A percentile compares a stretch with the other conserved stretches of the same genome.
These are phyloP conservation scores for Lachnellula hyalina DNA, from an alignment of 2,329 filamentous ascomycete species.

Conservation along the genomic window DNA sequence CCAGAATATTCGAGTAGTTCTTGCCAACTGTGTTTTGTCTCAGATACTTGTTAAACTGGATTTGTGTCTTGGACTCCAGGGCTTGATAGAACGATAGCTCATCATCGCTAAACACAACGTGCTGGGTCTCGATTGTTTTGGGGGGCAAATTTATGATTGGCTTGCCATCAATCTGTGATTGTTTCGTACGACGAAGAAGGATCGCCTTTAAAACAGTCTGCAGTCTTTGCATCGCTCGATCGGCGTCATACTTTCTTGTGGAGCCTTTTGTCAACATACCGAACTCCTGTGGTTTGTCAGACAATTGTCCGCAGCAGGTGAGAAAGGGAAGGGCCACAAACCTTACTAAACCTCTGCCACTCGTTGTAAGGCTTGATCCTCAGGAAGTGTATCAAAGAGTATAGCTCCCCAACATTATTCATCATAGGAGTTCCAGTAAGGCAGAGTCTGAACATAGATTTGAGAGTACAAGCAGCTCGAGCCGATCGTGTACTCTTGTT, in stretches of 20 bases:
- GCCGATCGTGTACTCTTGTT: constrained; percentile 61
- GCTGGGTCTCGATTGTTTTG: constrained; percentile 55
- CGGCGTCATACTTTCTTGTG: constrained; percentile 10
- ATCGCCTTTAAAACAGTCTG: constrained; percentile 74
- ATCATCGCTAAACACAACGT: constrained; percentile 62
- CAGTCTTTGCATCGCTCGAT: constrained; percentile 61
- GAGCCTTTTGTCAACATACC: constrained; percentile 24
- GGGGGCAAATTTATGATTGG: constrained; percentile 66
- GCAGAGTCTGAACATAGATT: constrained; percentile 62
- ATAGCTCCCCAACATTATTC: constrained; percentile 76
- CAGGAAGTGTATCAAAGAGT: constrained; percentile 71
- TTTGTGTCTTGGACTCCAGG: constrained; percentile 60
- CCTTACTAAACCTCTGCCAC: constrained; percentile 54
- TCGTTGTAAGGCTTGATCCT: constrained; percentile 69
- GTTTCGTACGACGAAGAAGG: constrained; percentile 77
- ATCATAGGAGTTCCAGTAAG: constrained; percentile 85
- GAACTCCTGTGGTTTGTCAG: constrained; percentile 21
- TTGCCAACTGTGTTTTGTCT: constrained; percentile 60
- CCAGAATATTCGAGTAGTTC: constrained; percentile 75
- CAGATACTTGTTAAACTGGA: constrained; percentile 74
- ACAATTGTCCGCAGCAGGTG: constrained; percentile 9
- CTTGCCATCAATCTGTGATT: constrained; percentile 71
- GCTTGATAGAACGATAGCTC: constrained; percentile 60
- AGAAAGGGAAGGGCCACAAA: constrained; percentile 32
- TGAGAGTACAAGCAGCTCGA: constrained; percentile 52